Percentiles rank a stretch among this genome's conserved stretches.
These are phyloP conservation scores for Phytophthora citrophthora DNA, from an alignment of 352 stramenopile species.

Conservation along the genomic window DNA sequence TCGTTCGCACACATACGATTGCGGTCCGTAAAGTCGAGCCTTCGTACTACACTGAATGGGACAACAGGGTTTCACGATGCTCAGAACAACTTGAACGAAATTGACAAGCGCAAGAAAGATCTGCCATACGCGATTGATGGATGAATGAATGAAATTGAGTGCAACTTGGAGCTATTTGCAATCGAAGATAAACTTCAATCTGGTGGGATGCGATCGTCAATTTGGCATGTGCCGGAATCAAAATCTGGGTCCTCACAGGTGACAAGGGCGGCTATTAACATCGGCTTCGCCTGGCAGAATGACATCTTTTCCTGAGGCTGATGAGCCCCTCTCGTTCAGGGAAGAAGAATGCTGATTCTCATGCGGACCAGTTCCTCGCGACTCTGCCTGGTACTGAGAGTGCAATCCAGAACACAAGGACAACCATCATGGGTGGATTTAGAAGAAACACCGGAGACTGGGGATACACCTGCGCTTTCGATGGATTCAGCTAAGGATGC, in stretches of 20 bases:
- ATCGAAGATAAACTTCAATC: conserved; percentile 95
- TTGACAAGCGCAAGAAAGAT: conserved; percentile 85
- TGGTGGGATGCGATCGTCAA: conserved; percentile 87
- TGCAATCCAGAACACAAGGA: conserved; percentile 90
- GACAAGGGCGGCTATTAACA: conserved; percentile 97
- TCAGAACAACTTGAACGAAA: conserved; percentile 70
- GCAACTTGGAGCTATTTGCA: conserved; percentile 82
- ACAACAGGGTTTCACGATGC: conserved; percentile 65
- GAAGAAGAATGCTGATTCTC: conserved; percentile 37
- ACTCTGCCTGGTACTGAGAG: conserved; percentile 91
- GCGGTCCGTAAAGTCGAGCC: conserved; percentile 66
- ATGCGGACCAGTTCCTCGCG: conserved; percentile 81
- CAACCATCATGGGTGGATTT: conserved; percentile 91
- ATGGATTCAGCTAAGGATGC: conserved; percentile 2
- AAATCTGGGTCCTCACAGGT: conserved; percentile 95
- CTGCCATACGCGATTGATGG: conserved; percentile 72
- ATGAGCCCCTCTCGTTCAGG: conserved; percentile 69
- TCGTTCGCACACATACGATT: conserved; percentile 88
- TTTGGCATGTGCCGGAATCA: conserved; percentile 87
- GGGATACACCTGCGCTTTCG: conserved; percentile 8
- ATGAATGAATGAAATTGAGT: conserved; percentile 88
- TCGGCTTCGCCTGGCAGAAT: conserved; percentile 91
- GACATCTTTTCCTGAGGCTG: conserved; percentile 72
- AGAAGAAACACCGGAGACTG: conserved; percentile 26
- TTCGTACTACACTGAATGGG: conserved; percentile 64